These are phyloP conservation scores for Syzygium aromaticum DNA, from an alignment of 345 rosid genomes.

Conservation along the genomic window DNA sequence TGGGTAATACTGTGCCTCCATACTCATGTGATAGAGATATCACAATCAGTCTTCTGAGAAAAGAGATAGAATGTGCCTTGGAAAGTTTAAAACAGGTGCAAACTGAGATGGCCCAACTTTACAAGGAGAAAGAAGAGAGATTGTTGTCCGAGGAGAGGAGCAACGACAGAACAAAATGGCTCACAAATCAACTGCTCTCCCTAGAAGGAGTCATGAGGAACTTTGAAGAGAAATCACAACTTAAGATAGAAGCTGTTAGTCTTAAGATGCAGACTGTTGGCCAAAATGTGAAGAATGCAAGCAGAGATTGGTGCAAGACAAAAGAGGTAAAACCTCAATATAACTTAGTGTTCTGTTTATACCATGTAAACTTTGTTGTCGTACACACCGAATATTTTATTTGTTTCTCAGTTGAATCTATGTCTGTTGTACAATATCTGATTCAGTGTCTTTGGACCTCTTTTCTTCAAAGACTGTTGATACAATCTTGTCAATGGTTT, in stretches of 20 bases:
- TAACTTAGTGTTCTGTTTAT: background rate
- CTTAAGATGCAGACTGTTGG: conserved; percentile 38
- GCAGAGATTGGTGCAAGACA: conserved; percentile 29
- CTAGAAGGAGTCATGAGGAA: conserved; percentile 35
- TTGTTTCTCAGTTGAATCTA: background rate
- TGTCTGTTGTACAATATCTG: background rate
- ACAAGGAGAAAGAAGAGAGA: conserved; percentile 53
- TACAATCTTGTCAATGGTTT: background rate
- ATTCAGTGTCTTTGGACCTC: background rate
- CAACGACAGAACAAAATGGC: conserved; percentile 35
- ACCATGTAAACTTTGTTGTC: background rate
- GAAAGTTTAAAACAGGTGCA: conserved; percentile 63
- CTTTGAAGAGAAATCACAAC: conserved; percentile 43
- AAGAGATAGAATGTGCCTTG: conserved; percentile 74
- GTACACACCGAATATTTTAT: background rate
- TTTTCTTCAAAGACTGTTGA: background rate
- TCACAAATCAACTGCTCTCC: conserved; percentile 32
- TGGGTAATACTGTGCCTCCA: conserved; percentile 1
- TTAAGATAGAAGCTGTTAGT: conserved; percentile 32
- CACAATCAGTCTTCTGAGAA: conserved; percentile 53
- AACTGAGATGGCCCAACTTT: conserved; percentile 53
- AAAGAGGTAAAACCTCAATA: conserved; percentile 36
- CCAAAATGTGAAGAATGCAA: conserved; percentile 27
- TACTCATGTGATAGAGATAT: conserved; percentile 29
- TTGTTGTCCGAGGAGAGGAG: conserved; percentile 41